A percentile compares a stretch with the other conserved stretches of the same genome.
Evolutionary conservation across 2,329 filamentous ascomycete genomes (phyloP).

Genomic region (Ophiostoma sp.): DNA sequence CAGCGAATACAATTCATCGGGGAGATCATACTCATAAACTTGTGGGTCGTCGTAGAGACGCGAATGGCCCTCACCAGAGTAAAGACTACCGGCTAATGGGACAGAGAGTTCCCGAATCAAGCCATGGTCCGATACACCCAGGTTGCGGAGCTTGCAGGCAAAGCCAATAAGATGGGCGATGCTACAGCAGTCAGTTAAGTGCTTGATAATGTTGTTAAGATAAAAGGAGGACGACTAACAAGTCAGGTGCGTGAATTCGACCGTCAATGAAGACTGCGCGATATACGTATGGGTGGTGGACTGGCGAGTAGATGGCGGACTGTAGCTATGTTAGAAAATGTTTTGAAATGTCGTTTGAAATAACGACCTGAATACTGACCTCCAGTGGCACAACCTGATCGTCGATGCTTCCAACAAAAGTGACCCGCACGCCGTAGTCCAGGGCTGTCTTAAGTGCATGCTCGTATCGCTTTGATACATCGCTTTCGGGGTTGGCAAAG

Average conservation of each 20-base stretch:
- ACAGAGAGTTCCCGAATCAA: conserved; percentile 86
- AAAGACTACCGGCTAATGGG: conserved; percentile 86
- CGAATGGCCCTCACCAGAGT: conserved; percentile 89
- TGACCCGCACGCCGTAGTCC: conserved; percentile 76
- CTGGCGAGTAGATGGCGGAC: conserved; percentile 84
- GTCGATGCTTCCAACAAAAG: conserved; percentile 92
- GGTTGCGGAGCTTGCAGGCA: conserved; percentile 87
- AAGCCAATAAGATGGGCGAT: conserved; percentile 92
- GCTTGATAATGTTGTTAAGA: background rate
- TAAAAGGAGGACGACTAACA: conserved; percentile 50
- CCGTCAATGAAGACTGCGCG: conserved; percentile 96
- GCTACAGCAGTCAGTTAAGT: conserved; percentile 38
- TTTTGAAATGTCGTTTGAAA: too few relatives aligned
- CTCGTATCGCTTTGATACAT: conserved; percentile 79
- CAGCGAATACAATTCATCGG: too few relatives aligned
- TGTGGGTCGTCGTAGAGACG: conserved; percentile 85
- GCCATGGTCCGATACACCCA: conserved; percentile 90
- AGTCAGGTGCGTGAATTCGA: conserved; percentile 86
- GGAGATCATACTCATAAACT: conserved; percentile 69
- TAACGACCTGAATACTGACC: conserved; percentile 45
- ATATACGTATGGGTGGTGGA: conserved; percentile 89
- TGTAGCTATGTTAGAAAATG: conserved; percentile 12
- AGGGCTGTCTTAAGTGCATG: conserved; percentile 72
- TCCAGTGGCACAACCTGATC: conserved; percentile 94
- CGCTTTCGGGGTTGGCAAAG: conserved; percentile 78